phyloP scores from a whole-genome alignment of 768 basidiomycete species.

The Ramaria sp. region DNA sequence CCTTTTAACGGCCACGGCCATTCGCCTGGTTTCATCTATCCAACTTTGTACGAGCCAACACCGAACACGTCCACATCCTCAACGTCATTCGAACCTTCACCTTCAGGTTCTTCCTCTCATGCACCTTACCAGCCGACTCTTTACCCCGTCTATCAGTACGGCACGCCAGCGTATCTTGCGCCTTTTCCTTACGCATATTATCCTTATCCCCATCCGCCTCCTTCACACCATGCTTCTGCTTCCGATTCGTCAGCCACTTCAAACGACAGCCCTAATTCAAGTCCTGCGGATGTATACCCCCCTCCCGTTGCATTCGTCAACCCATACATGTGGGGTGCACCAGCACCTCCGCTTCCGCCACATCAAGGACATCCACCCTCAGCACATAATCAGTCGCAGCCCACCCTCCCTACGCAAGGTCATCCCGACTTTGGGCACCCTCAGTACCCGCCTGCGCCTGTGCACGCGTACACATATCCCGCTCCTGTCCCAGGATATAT shows the following conservation, averaged over 20 bases:
- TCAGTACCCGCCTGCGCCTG: not conserved
- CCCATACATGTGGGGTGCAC: constrained; percentile 24
- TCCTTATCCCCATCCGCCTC: constrained; percentile 28
- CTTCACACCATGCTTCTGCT: constrained; percentile 30
- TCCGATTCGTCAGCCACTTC: constrained; percentile 11
- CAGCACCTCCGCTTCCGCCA: constrained; percentile 33
- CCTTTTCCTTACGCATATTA: constrained; percentile 35
- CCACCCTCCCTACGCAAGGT: not conserved
- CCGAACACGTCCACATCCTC: constrained; percentile 14
- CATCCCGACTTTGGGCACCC: constrained; percentile 1
- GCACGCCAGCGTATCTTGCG: constrained; percentile 27
- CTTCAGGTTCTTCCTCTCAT: constrained; percentile 12
- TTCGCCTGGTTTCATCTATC: constrained; percentile 26
- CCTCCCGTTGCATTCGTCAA: constrained; percentile 18
- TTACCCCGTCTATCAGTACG: constrained; percentile 20
- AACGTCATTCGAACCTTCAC: constrained; percentile 19
- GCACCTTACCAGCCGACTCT: constrained; percentile 14
- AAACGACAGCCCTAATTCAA: not conserved
- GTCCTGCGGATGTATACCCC: constrained; percentile 3
- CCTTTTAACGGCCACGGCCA: constrained; percentile 37
- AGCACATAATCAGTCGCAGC: not conserved
- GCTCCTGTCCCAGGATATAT: not conserved
- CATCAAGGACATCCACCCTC: constrained; percentile 24
- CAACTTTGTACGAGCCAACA: constrained; percentile 52
- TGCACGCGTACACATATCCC: constrained; percentile 2